Conservation (phyloP, 805 yeast species). For the Candida maltosa region DNA sequence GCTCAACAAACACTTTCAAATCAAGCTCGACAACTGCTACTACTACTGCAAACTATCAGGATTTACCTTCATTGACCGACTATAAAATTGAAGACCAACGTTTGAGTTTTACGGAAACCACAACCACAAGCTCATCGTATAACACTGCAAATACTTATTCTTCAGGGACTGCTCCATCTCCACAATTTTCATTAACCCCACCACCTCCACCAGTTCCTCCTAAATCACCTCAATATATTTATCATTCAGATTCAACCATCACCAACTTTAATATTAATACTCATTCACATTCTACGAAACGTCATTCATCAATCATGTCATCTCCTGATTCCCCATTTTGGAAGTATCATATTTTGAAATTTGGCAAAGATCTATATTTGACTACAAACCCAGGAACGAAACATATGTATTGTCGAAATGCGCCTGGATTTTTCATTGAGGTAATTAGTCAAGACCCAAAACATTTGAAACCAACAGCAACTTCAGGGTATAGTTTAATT, state of each 20-base stretch:
- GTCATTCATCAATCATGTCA: background rate
- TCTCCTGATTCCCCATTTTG: conserved; percentile 36
- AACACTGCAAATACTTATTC: too few relatives aligned
- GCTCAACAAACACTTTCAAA: too few relatives aligned
- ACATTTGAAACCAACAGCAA: conserved; percentile 2
- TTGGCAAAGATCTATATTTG: conserved; percentile 54
- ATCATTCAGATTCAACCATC: too few relatives aligned
- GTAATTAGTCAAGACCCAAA: conserved; percentile 19
- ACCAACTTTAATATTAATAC: too few relatives aligned
- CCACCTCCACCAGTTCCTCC: background rate
- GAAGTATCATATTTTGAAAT: conserved; percentile 61
- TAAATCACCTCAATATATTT: background rate
- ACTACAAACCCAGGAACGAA: conserved; percentile 65
- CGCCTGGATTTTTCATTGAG: conserved; percentile 60
- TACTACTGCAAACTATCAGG: too few relatives aligned
- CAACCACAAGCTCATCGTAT: too few relatives aligned
- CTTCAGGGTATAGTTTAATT: conserved; percentile 22
- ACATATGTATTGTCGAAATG: conserved; percentile 57
- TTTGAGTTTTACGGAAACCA: too few relatives aligned
- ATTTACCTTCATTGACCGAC: too few relatives aligned
- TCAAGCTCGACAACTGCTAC: too few relatives aligned
- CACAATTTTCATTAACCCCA: background rate
- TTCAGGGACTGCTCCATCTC: too few relatives aligned
- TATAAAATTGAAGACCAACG: too few relatives aligned
- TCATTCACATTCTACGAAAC: too few relatives aligned